Evolutionary conservation across 768 basidiomycete species (phyloP).

Genomic region (Mycena chlorophos): DNA sequence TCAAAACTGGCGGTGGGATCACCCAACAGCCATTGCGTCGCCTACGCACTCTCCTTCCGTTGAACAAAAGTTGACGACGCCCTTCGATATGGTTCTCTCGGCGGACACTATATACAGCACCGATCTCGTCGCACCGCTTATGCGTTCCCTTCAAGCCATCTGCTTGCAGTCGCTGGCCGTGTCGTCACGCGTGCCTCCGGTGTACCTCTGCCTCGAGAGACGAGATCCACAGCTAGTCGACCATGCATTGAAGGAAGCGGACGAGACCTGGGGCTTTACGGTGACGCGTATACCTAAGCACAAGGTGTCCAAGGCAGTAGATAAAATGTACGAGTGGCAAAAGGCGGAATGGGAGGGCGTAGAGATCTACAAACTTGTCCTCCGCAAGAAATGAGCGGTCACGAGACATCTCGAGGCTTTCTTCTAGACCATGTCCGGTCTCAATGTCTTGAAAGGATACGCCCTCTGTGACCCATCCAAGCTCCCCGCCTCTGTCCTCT

Average conservation of each 20-base stretch:
- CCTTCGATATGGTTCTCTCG: conserved; percentile 76
- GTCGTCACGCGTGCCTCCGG: conserved; percentile 42
- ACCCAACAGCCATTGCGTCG: conserved; percentile 39
- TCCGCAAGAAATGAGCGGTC: not conserved
- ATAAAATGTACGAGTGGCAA: conserved; percentile 58
- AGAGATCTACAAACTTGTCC: conserved; percentile 70
- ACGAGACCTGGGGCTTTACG: conserved; percentile 54
- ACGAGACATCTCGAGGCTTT: not conserved
- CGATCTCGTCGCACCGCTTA: conserved; percentile 64
- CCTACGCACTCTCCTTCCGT: conserved; percentile 19
- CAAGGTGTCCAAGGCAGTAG: conserved; percentile 61
- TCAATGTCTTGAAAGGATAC: conserved; percentile 62
- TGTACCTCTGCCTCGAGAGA: conserved; percentile 72
- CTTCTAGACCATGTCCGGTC: conserved; percentile 47
- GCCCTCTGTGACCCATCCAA: conserved; percentile 51
- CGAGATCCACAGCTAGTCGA: conserved; percentile 72
- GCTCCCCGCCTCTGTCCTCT: conserved; percentile 62
- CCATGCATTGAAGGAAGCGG: conserved; percentile 56
- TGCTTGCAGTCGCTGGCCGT: conserved; percentile 38
- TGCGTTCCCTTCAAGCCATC: conserved; percentile 63
- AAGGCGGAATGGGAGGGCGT: conserved; percentile 77
- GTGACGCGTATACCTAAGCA: conserved; percentile 57
- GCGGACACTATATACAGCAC: conserved; percentile 80
- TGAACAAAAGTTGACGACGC: conserved; percentile 40
- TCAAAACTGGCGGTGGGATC: conserved; percentile 56